A percentile compares a stretch with the other conserved stretches of the same genome.
These are phyloP conservation scores for Tolypocladium pustulatum DNA, from an alignment of 2,329 filamentous ascomycete species.

Conservation along the genomic window DNA sequence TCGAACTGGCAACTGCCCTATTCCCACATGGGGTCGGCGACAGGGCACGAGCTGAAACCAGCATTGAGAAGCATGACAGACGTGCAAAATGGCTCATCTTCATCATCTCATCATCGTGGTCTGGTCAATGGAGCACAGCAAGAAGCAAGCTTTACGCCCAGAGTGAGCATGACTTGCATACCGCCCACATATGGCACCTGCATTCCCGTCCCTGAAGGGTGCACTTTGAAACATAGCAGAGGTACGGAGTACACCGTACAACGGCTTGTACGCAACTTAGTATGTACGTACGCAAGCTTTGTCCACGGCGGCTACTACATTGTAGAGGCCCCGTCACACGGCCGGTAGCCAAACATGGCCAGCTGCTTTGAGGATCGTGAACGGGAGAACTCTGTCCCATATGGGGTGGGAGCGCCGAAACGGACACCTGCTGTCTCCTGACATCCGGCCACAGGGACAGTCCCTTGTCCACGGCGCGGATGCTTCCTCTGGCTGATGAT, in stretches of 20 bases:
- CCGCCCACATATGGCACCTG: not conserved
- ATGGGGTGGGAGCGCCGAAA: not conserved
- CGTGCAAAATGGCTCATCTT: not conserved
- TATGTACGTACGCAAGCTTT: not conserved
- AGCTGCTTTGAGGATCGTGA: not conserved
- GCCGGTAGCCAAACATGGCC: not conserved
- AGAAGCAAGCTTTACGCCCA: not conserved
- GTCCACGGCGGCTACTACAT: not conserved
- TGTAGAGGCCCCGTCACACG: not conserved
- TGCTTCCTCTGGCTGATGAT: constrained; percentile 11
- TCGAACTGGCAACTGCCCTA: not conserved
- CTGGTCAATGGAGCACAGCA: not conserved
- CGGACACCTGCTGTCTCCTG: too few species aligned
- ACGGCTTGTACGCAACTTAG: not conserved
- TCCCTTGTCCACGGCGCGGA: constrained; percentile 7
- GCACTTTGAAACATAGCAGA: not conserved
- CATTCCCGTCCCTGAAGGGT: not conserved
- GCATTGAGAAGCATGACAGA: not conserved
- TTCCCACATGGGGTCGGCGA: not conserved
- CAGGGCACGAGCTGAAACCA: not conserved
- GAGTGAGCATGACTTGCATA: constrained; percentile 4
- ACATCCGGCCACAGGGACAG: too few species aligned
- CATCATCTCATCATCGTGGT: not conserved
- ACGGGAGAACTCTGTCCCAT: not conserved
- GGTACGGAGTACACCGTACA: not conserved